These are phyloP conservation scores for Strobilomyces echinocephalus DNA, from an alignment of 768 basidiomycete genomes.

Conservation along the genomic window DNA sequence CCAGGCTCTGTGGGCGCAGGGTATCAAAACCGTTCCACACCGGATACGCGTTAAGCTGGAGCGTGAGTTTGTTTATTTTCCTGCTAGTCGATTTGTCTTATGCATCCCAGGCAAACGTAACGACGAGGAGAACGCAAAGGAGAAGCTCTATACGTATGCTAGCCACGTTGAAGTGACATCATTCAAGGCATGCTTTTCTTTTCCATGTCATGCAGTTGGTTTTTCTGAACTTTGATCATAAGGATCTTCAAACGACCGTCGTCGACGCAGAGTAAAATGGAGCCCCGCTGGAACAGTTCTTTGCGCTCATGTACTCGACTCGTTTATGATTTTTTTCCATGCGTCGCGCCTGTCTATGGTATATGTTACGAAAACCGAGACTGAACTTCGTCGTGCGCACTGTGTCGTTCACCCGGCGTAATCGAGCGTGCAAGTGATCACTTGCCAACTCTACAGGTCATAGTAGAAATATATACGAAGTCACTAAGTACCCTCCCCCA, in stretches of 20 bases:
- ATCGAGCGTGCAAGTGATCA: no score
- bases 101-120: slow-evolving; percentile 79
- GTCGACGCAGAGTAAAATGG: slow-evolving; percentile 70
- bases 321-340: slow-evolving; percentile 18
- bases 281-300: slow-evolving; percentile 7
- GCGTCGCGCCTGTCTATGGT: slow-evolving; percentile 25
- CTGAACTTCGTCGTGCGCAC: no score
- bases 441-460: no score
- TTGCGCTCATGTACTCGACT: slow-evolving; percentile 15
- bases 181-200: slow-evolving; percentile 68
- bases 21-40: slow-evolving; percentile 91
- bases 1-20: slow-evolving; percentile 91
- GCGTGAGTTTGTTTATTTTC: slow-evolving; percentile 48
- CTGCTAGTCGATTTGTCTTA: neutral
- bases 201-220: neutral
- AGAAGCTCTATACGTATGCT: slow-evolving; percentile 94
- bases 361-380: slow-evolving; percentile 25
- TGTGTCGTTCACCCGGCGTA: no score
- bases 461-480: no score
- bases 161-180: slow-evolving; percentile 69
- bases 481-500: neutral
- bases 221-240: slow-evolving; percentile 10
- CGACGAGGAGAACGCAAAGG: slow-evolving; percentile 97
- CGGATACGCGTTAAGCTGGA: slow-evolving; percentile 91
- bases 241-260: slow-evolving; percentile 83